Base-by-base conservation (phyloP, 2,329 filamentous ascomycete species). In the Talaromyces amestolkiae region DNA sequence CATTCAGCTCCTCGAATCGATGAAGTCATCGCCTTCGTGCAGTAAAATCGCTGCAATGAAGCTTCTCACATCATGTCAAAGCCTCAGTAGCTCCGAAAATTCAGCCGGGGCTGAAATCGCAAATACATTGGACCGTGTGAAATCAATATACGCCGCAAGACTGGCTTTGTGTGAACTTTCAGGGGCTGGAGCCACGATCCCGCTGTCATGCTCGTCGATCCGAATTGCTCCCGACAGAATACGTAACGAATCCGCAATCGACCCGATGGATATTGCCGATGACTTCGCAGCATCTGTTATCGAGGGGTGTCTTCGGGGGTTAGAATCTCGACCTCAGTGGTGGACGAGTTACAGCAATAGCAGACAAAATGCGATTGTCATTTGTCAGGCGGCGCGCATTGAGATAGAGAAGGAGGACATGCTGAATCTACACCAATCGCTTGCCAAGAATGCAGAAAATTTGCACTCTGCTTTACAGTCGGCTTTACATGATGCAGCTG, bases 331-430 rank as follows among this genome's bases (percentile, higher is more conserved):
- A 27, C 81, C 83, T 1, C 86, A 87, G 53, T 84, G 81, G 72
- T 90, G 87, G 87, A 88, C 82, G 1, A 89, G 86, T 27, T 90
- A 87, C 76, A 86, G 85, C 69, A 88, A 87, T 73, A 85, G 81
- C 65, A 80, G 83, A 64, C 85, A 88, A 64, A 87, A 87, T 68
- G 86, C 86, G 2, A 78, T 86, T 51, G 76, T 86, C 19, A 85
- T 90, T 69, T 90, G 88, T 68, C 83, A 87, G 67, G 86, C 86
- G 33, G 83, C 85, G 49, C 82, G 87, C 43, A 77, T 82, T 49
- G 84, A 87, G 61, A 81, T 85, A 15, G 86, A 89, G 65, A 86
- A 85, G 64, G 79, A 80, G 39, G 77, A 82, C 43, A 69, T 80
- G 4, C 69, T 82, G 2, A 71, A 75, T 24, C 72, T 80, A 2